Evolutionary conservation across 495 filamentous ascomycete genomes (phyloP).

Genomic region (Sordaria brevicollis): DNA sequence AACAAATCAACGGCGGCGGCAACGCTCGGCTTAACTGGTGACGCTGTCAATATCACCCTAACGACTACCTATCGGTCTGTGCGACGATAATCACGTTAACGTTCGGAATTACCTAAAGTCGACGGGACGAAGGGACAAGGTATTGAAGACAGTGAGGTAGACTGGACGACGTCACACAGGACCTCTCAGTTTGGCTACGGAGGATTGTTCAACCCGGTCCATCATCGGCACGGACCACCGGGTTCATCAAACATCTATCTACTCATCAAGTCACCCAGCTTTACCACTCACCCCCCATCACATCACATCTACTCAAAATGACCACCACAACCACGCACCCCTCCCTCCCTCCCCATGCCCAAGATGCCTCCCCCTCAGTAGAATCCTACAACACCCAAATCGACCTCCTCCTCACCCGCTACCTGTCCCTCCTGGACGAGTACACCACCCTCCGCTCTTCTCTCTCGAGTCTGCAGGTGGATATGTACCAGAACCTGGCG

Average conservation of each 20-base stretch:
- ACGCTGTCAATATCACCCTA: neutral
- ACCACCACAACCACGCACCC: neutral
- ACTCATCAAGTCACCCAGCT: no score
- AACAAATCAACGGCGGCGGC: neutral
- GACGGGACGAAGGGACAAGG: neutral
- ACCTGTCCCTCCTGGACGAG: conserved; percentile 58
- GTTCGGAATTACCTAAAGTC: neutral
- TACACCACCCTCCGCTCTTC: conserved; percentile 52
- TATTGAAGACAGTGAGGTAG: no score
- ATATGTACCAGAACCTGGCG: conserved; percentile 45
- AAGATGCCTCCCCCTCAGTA: neutral
- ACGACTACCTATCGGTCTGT: neutral
- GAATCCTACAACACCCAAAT: conserved; percentile 23
- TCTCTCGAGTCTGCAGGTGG: conserved; percentile 45
- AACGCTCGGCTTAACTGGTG: neutral
- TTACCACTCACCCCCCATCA: neutral
- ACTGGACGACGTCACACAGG: neutral
- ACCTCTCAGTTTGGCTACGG: neutral
- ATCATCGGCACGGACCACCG: neutral
- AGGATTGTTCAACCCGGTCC: neutral
- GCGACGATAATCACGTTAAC: neutral
- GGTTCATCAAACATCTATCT: neutral
- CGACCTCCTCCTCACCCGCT: conserved; percentile 57
- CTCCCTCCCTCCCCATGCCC: neutral
- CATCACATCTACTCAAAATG: neutral